Evolutionary conservation across 306 rosid genomes (phyloP), one percentile per base, ranked within the genome.

Genomic region (Cicer judaicum): DNA sequence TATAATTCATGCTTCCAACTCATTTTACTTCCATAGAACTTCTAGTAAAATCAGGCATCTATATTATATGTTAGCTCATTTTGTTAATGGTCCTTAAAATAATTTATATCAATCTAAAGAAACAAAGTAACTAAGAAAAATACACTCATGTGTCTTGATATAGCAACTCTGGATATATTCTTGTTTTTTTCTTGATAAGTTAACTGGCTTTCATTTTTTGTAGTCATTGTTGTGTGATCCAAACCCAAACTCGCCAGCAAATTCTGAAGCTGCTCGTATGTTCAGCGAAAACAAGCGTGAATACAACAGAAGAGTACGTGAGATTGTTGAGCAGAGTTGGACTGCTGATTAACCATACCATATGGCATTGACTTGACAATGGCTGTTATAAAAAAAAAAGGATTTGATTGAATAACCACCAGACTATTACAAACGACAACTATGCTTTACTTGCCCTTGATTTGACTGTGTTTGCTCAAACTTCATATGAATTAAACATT

Each of bases 261-360:
- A 94, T 78, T 87, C 97, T 43, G 99, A 94, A 88, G 99, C 99
- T 38, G 99, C 99, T 70, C 70, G 99, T 68, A 92, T 91, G 97
- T 94, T 90, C 72, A 92, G 96, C 2, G 97, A 92, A 81, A 94
- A 88, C 92, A 92, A 92, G 86, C 97, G 97, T 0, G 99, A 94
- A 79, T 94, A 94, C 86, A 94, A 94, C 73, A 82, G 95, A 76
- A 90, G 92, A 82, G 87, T 94, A 5, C 94, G 97, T 0, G 96
- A 88, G 80, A 90, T 90, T 67, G 99, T 94, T 39, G 97, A 94
- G 92, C 99, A 92, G 91, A 94, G 99, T 77, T 94, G 99, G 99
- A 92, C 99, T 56, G 99, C 99, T 73, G 99, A 94, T 84, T 94
- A 87, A 81, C 74, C 38, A 54, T 53, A 65, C 38, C 68, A 55